phyloP scores from a whole-genome alignment of 2,329 filamentous ascomycete genomes.

The Hymenoscyphus albidus region DNA sequence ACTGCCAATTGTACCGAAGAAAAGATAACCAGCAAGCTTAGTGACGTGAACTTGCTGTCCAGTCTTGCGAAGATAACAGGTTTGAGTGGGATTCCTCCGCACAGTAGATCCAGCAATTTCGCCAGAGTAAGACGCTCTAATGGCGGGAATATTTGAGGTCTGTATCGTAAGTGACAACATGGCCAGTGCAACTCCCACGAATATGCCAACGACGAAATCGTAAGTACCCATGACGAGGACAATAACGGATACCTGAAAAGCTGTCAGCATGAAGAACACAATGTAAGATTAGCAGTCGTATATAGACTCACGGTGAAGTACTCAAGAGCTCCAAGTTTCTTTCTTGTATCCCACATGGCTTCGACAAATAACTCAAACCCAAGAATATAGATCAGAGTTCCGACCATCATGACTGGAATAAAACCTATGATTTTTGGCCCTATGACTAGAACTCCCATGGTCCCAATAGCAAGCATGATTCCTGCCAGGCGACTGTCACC shows the following conservation, averaged over 20 bases:
- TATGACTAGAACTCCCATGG: constrained; percentile 75
- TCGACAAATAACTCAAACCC: constrained; percentile 90
- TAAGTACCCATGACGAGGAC: constrained; percentile 94
- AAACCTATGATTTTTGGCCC: constrained; percentile 87
- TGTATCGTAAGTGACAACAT: constrained; percentile 90
- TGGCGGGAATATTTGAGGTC: constrained; percentile 82
- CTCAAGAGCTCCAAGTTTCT: constrained; percentile 80
- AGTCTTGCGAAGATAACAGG: constrained; percentile 79
- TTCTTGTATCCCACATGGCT: constrained; percentile 82
- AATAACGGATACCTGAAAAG: constrained; percentile 67
- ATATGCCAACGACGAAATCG: constrained; percentile 93
- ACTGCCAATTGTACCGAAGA: constrained; percentile 95
- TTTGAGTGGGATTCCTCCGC: constrained; percentile 82
- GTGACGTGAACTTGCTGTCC: constrained; percentile 86
- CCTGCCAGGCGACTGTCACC: constrained; percentile 84
- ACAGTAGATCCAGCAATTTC: constrained; percentile 89
- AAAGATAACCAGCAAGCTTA: constrained; percentile 91
- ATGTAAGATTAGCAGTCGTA: neutral
- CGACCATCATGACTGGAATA: constrained; percentile 96
- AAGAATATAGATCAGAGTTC: constrained; percentile 88
- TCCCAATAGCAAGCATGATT: constrained; percentile 75
- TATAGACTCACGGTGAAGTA: constrained; percentile 68
- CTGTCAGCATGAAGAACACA: constrained; percentile 16
- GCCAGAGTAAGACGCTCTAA: constrained; percentile 86
- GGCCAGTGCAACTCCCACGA: constrained; percentile 85